Evolutionary conservation across 768 basidiomycete species (phyloP).

Genomic region (Tylopilus vinaceipallidus): DNA sequence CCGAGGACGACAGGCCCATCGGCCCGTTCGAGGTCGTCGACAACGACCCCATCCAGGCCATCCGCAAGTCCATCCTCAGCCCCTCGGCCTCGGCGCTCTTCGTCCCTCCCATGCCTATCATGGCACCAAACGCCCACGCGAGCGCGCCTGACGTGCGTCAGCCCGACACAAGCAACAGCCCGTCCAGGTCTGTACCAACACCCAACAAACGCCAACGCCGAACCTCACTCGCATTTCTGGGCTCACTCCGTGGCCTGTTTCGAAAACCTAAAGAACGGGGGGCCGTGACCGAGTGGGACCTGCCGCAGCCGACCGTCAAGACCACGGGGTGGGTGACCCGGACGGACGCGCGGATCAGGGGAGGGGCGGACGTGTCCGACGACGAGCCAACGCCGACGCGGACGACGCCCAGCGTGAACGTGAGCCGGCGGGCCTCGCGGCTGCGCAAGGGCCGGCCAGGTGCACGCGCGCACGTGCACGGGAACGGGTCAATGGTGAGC

Average conservation of each 20-base stretch:
- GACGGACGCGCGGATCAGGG: conserved; percentile 24
- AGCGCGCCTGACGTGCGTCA: conserved; percentile 6
- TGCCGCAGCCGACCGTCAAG: not conserved
- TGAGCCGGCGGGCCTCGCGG: not conserved
- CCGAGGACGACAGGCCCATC: conserved; percentile 13
- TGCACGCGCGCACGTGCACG: not conserved
- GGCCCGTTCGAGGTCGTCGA: conserved; percentile 25
- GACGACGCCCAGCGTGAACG: not conserved
- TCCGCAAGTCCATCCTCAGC: conserved; percentile 10
- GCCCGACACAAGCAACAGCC: too few species aligned
- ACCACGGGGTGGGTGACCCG: conserved; percentile 27
- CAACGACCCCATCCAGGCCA: conserved; percentile 24
- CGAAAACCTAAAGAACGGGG: conserved; percentile 19
- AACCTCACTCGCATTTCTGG: conserved; percentile 23
- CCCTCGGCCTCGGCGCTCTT: not conserved
- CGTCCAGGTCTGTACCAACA: not conserved
- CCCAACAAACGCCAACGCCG: conserved; percentile 17
- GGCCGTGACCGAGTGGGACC: conserved; percentile 11
- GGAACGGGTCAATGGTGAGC: not conserved
- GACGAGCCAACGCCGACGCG: conserved; percentile 5
- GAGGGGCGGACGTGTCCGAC: conserved; percentile 11
- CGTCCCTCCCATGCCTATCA: not conserved
- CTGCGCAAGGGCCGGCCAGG: conserved; percentile 20
- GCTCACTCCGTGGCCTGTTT: conserved; percentile 29
- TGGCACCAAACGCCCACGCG: not conserved